Evolutionary conservation across 495 filamentous ascomycete genomes (phyloP).

Genomic region (Penicillium macrosclerotiorum): DNA sequence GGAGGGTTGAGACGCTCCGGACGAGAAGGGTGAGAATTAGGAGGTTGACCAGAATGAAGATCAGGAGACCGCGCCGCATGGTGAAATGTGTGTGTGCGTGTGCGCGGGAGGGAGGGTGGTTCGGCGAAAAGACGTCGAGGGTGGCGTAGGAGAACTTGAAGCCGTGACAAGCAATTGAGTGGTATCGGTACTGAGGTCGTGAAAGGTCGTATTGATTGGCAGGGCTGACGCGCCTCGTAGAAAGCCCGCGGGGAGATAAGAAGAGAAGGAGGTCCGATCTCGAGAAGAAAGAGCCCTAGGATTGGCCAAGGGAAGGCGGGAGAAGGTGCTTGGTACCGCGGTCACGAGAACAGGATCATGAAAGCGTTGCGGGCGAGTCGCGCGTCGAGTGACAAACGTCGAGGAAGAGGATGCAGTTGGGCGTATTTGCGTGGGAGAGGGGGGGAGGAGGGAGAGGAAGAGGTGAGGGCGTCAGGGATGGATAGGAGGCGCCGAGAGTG

Average conservation of each 20-base stretch:
- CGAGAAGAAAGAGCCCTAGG: too few relatives aligned
- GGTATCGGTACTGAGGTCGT: too few relatives aligned
- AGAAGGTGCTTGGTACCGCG: too few relatives aligned
- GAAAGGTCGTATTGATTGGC: too few relatives aligned
- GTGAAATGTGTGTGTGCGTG: constrained; percentile 22
- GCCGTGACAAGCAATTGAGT: too few relatives aligned
- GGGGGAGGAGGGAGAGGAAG: neutral
- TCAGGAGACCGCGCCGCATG: constrained; percentile 62
- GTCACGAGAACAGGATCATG: too few relatives aligned
- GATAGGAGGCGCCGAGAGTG: neutral
- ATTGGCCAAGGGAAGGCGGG: too few relatives aligned
- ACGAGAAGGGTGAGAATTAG: constrained; percentile 57
- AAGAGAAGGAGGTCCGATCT: too few relatives aligned
- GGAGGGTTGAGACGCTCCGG: constrained; percentile 61
- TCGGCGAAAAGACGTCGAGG: too few relatives aligned
- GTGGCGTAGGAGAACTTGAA: neutral
- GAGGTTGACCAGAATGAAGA: constrained; percentile 62
- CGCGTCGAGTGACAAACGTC: neutral
- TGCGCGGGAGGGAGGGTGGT: neutral
- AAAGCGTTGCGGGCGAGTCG: too few relatives aligned
- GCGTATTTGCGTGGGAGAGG: neutral
- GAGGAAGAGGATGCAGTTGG: neutral
- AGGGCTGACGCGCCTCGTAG: too few relatives aligned
- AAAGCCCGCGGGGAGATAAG: too few relatives aligned
- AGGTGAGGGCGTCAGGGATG: neutral